These are phyloP conservation scores for Logfia minima DNA, from an alignment of 129 eudicot genomes.

Conservation along the genomic window DNA sequence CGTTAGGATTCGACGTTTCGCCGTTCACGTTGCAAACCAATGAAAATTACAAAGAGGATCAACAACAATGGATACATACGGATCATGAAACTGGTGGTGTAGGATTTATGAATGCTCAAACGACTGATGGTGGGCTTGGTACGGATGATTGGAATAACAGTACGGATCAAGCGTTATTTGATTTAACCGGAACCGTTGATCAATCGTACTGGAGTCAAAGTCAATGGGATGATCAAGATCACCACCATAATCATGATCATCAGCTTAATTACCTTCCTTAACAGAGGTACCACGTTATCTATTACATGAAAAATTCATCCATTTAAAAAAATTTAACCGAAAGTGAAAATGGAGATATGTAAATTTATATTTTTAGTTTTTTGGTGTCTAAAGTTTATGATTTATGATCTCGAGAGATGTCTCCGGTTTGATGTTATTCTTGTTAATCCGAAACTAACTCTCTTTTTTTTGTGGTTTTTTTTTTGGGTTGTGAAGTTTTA, in stretches of 20 bases:
- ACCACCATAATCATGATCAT: constrained; percentile 16
- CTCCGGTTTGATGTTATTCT: constrained; percentile 30
- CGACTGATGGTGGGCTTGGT: constrained; percentile 40
- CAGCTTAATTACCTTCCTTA: constrained; percentile 62
- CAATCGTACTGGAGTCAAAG: constrained; percentile 63
- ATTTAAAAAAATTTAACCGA: background rate
- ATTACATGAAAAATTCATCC: background rate
- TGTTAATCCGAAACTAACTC: constrained; percentile 43
- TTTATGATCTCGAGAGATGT: constrained; percentile 31
- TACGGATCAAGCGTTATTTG: constrained; percentile 57
- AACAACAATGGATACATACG: constrained; percentile 31
- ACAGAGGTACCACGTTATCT: constrained; percentile 29
- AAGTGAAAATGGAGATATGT: constrained; percentile 33
- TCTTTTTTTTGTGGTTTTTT: constrained; percentile 10
- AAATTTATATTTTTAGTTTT: constrained; percentile 26
- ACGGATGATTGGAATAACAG: constrained; percentile 46
- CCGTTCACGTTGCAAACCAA: constrained; percentile 37
- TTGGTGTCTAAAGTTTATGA: background rate
- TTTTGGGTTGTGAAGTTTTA: constrained; percentile 17
- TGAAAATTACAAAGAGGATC: constrained; percentile 28
- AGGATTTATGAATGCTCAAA: constrained; percentile 31
- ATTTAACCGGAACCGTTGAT: constrained; percentile 58
- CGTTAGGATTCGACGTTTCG: constrained; percentile 41
- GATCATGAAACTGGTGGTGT: constrained; percentile 19
- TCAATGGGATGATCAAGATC: constrained; percentile 54